Conservation (phyloP, 768 basidiomycete genomes). For the Chalciporus sphaerocephalus region DNA sequence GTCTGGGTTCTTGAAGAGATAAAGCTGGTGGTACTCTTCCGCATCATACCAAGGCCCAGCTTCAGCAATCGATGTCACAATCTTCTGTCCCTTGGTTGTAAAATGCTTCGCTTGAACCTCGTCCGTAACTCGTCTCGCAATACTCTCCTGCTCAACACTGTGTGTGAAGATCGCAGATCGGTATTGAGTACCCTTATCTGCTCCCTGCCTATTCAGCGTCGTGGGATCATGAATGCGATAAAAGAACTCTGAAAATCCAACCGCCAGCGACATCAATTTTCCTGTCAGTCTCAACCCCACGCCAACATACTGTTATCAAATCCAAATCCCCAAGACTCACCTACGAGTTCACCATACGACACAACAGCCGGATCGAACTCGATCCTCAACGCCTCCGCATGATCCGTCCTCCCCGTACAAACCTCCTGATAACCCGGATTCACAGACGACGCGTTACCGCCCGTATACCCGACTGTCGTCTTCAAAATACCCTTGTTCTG, state of each 20-base stretch:
- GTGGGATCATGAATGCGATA: slow-evolving; percentile 94
- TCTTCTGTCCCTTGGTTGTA: slow-evolving; percentile 62
- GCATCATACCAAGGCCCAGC: slow-evolving; percentile 80
- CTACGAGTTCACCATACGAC: slow-evolving; percentile 80
- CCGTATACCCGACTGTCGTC: slow-evolving; percentile 77
- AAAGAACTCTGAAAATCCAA: slow-evolving; percentile 67
- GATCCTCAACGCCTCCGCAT: slow-evolving; percentile 85
- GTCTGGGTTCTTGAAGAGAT: slow-evolving; percentile 70
- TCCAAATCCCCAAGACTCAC: no score
- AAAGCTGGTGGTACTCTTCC: slow-evolving; percentile 81
- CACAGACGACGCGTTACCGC: slow-evolving; percentile 50
- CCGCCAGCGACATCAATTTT: no score
- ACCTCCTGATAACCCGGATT: slow-evolving; percentile 72
- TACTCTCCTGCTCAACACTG: slow-evolving; percentile 62
- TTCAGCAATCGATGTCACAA: slow-evolving; percentile 70
- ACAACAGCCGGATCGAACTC: slow-evolving; percentile 80
- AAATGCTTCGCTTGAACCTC: slow-evolving; percentile 86
- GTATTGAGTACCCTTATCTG: slow-evolving; percentile 80
- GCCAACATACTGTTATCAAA: no score
- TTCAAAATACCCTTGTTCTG: slow-evolving; percentile 71
- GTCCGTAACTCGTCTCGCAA: slow-evolving; percentile 72
- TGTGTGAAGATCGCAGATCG: slow-evolving; percentile 89
- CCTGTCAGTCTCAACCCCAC: no score
- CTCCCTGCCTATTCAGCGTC: slow-evolving; percentile 73
- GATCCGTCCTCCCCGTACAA: slow-evolving; percentile 75